Base-by-base conservation (phyloP, 2,329 filamentous ascomycete genomes). In the Epichloe brachyelytri region DNA sequence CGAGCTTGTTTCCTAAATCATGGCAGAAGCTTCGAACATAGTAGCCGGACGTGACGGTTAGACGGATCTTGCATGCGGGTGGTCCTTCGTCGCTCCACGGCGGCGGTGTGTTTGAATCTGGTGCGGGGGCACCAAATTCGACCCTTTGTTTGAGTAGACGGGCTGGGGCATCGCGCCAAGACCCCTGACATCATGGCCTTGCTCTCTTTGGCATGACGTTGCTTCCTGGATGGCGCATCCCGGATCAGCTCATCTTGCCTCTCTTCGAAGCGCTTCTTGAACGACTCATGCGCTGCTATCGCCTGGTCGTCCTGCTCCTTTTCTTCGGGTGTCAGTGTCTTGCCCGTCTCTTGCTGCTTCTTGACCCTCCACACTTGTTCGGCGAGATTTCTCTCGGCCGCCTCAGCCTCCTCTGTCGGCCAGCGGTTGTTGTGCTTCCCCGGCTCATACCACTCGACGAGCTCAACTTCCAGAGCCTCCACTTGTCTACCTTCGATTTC, bases 41-140 rank as follows among this genome's bases (percentile, higher is more conserved):
- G 74, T 96, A 98, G 39, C 93, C 93, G 0, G 89, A 95, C 2
- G 89, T 89, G 48, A 96, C 91, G 0, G 87, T 95, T 80, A 98
- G 88, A 52, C 86, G 83, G 53, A 98, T 80, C 62, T 80, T 85
- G 46, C 80, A 86, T 1, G 91, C 93, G 1, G 91, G 81, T 1
- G 88, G 82, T 0, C 77, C 80, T 61, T 82, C 71, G 63, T 74
- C 78, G 39, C 70, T 72, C 78, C 78, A 81, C 0, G 78, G 77
- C 6, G 75, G 72, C 5, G 77, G 75, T 1, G 73, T 70, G 60
- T 72, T 65, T 26, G 71, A 62, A 43, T 69, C 68, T 0, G 74
- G 70, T 1, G 72, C 60, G 5, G 73, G 66, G 76, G 74, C 12
- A 81, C 69, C 36, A 81, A 68, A 56, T 80, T 74, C n/a, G 72